Conservation (phyloP, 495 filamentous ascomycete species). For the Xylaria flabelliformis region DNA sequence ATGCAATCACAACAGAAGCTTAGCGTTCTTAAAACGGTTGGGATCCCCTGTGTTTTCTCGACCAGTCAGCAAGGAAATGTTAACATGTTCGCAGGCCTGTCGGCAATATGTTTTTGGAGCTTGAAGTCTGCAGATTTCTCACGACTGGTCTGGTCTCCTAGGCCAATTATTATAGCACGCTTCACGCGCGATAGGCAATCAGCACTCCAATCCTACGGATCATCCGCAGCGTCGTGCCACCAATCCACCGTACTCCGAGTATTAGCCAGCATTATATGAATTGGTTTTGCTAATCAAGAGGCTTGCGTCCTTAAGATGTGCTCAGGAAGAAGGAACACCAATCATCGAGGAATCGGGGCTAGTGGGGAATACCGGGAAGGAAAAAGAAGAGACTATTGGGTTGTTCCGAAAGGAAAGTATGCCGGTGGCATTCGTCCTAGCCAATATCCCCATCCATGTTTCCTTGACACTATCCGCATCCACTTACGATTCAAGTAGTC, state of each 20-base stretch:
- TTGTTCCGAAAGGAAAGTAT: conserved; percentile 10
- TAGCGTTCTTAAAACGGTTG: conserved; percentile 74
- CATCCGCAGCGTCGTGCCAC: conserved; percentile 25
- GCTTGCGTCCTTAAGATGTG: neutral
- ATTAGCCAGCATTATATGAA: conserved; percentile 25
- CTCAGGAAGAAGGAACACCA: neutral
- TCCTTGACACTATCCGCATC: conserved; percentile 14
- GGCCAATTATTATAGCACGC: neutral
- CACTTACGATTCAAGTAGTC: conserved; percentile 9
- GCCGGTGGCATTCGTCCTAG: conserved; percentile 1
- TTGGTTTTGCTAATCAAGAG: neutral
- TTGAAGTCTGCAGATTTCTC: conserved; percentile 21
- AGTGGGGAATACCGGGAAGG: conserved; percentile 11
- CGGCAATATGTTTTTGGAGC: conserved; percentile 53
- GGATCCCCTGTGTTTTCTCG: conserved; percentile 35
- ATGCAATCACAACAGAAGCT: conserved; percentile 75
- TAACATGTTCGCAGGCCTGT: conserved; percentile 51
- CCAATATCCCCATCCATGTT: conserved; percentile 13
- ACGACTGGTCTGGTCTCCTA: neutral
- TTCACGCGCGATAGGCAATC: conserved; percentile 12
- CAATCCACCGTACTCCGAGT: conserved; percentile 26
- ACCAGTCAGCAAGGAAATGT: conserved; percentile 21
- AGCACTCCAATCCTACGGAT: conserved; percentile 23
- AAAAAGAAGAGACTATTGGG: conserved; percentile 13
- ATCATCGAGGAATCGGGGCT: neutral